Evolutionary conservation across 2,329 filamentous ascomycete species (phyloP), one percentile per base, ranked within the genome.

Genomic region (Aureobasidium mangrovei): DNA sequence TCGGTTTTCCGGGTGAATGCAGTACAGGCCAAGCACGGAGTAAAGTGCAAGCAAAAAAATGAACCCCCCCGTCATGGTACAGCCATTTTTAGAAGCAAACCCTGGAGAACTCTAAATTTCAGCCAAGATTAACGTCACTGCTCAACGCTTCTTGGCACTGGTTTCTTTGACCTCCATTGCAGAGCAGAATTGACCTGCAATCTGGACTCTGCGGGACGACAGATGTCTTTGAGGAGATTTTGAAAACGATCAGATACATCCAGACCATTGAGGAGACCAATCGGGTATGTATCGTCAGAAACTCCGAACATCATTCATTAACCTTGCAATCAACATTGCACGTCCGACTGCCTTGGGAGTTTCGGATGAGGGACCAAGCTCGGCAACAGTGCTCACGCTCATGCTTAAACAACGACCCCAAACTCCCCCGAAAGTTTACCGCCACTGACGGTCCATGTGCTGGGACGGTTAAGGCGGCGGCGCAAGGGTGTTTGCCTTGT

Each of bases 11-110:
- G 45, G 45, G 5, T 48, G 26, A 48, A 32, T 48, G 26, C 3
- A 27, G 7, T 26, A 48, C 27, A 31, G n/a, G 32, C 32, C 32
- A 18, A 18, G 18, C 18, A 18, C 18, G 18, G 18, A 18, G 18
- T 18, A 18, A 18, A 18, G 18, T 18, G 18, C 18, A 18, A 18
- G 18, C 18, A 18, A 18, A 18, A 18, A 18, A 18, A 18, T 18
- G 18, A 18, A 18, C 18, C 18, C 18, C 18, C 18, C 28, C 40
- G 46, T 10, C 10, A 8, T 4, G 8, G 32, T 31, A 26, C 10
- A 7, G 38, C 46, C 46, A 48, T 27, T 32, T 48, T 48, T 48
- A 48, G 46, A 39, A 48, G 12, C 46, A 29, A 39, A 12, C 28
- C 46, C 46, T 32, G 38, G 35, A 7, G 12, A 40, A 24, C 46